Evolutionary conservation across 805 yeast species (phyloP), one percentile per base, ranked within the genome.

Genomic region (Candida alai): DNA sequence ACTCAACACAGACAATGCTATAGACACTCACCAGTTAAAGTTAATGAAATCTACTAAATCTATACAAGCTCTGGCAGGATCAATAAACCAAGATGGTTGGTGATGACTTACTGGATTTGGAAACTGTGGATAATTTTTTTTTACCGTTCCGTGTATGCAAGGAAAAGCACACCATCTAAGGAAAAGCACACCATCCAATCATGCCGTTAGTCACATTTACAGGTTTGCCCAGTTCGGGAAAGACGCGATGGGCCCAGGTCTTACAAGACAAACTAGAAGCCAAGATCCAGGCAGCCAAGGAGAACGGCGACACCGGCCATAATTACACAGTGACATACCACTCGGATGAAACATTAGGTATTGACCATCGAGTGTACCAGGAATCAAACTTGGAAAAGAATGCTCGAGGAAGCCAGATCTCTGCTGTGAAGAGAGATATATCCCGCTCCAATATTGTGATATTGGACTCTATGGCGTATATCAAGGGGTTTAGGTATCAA

Each of bases 401-500:
- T 17, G 78, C 86, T 1, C 70, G 97, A 32, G 94, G 95, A 0
- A 71, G 75, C 18, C 95, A 89, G 48, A 80, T 89, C 62, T 76
- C 95, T 1, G 96, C 95, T 0, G 93, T 90, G 12, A 86, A 87
- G 49, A 70, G 97, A 44, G 86, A 83, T 43, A 58, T 93, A 3
- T 68, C 84, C 1, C 70, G 80, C 24, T 65, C 72, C 19, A 79
- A 75, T 14, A 70, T 93, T 19, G 97, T 93, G 1, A 78, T 93
- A 12, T 68, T 93, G 34, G 98, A 93, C 55, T 76, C 93, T 2
- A 66, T 88, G 48, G 79, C 85, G 25, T 93, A 93, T 54, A 93
- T 93, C 49, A 93, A 93, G 53, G 98, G 98, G 0, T 88, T 89
- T 56, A 68, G 98, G 40, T 93, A 93, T 59, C 98, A 93, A 58